These are phyloP conservation scores for Cercospora citrullina DNA, from an alignment of 2,329 filamentous ascomycete species.

Conservation along the genomic window DNA sequence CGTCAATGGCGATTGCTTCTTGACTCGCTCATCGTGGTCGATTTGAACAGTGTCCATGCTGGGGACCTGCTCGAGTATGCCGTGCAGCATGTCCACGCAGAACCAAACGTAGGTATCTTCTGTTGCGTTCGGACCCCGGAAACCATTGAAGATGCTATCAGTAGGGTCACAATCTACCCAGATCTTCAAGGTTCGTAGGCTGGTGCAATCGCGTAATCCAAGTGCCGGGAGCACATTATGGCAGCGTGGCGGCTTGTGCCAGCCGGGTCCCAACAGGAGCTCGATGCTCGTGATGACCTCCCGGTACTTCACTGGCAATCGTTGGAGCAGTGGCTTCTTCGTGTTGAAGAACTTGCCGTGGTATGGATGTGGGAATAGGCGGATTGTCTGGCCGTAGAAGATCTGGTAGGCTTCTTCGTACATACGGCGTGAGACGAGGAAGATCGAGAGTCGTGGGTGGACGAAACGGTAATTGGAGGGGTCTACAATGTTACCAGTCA, in stretches of 20 bases:
- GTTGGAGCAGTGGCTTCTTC: conserved; percentile 68
- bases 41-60: conserved; percentile 63
- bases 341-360: conserved; percentile 69
- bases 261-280: conserved; percentile 71
- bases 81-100: conserved; percentile 57
- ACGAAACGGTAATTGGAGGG: conserved; percentile 65
- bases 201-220: conserved; percentile 62
- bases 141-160: conserved; percentile 64
- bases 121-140: conserved; percentile 53
- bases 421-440: conserved; percentile 62
- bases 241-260: conserved; percentile 66
- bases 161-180: conserved; percentile 73
- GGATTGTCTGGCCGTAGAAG: conserved; percentile 66
- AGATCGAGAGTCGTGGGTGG: conserved; percentile 57
- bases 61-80: conserved; percentile 59
- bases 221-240: conserved; percentile 68
- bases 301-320: conserved; percentile 63
- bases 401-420: conserved; percentile 64
- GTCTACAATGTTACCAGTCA: conserved; percentile 42
- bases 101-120: conserved; percentile 72
- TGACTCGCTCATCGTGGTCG: conserved; percentile 67
- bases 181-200: conserved; percentile 61
- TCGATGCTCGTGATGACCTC: conserved; percentile 64
- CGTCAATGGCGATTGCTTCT: conserved; percentile 66
- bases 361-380: conserved; percentile 66